These are phyloP conservation scores for Populus hybrid DNA, from an alignment of 441 rosid genomes.

Conservation along the genomic window DNA sequence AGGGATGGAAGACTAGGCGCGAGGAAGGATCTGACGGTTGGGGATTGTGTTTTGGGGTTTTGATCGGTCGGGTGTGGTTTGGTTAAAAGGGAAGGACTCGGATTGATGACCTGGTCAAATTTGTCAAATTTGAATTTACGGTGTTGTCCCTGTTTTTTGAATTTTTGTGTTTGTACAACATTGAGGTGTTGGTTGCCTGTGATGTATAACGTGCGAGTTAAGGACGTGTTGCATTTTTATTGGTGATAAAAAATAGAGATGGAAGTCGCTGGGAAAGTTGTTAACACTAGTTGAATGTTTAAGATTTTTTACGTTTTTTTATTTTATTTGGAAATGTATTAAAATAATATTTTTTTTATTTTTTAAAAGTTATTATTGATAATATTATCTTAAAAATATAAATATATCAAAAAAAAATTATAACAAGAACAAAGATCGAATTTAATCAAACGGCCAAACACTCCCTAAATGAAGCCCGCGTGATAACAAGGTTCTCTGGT, in stretches of 20 bases:
- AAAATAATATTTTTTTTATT: too few species aligned
- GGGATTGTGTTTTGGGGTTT: slow-evolving; percentile 5
- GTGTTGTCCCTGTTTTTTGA: slow-evolving; percentile 14
- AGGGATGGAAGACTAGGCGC: background rate
- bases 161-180: slow-evolving; percentile 1
- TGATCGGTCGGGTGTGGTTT: slow-evolving; percentile 44
- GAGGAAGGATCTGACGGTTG: slow-evolving; percentile 28
- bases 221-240: too few species aligned
- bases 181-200: background rate
- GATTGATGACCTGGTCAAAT: slow-evolving; percentile 43
- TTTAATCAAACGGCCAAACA: too few species aligned
- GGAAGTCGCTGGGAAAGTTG: background rate
- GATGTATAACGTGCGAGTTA: background rate
- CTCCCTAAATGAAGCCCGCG: background rate
- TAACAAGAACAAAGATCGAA: too few species aligned
- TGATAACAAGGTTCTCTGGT: slow-evolving; percentile 10
- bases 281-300: too few species aligned
- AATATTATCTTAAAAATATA: too few species aligned
- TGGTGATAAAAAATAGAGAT: background rate
- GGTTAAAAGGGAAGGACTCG: background rate
- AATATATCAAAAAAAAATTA: too few species aligned
- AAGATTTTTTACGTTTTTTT: too few species aligned
- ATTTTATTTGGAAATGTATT: too few species aligned
- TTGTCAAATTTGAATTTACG: slow-evolving; percentile 2
- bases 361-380: too few species aligned